phyloP scores from a whole-genome alignment of 805 yeast genomes.

The Scheffersomyces ergatensis region DNA sequence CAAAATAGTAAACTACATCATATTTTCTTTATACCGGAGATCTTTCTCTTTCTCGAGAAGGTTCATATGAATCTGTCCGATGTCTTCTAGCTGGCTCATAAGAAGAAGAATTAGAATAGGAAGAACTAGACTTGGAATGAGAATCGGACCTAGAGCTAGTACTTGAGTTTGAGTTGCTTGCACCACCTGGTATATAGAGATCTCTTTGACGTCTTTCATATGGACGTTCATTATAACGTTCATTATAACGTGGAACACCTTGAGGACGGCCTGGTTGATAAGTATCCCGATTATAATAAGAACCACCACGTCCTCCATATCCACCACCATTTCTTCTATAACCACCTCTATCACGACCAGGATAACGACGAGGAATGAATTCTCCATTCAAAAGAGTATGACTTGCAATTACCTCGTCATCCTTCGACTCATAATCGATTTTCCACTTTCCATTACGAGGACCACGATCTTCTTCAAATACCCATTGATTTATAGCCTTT shows the following conservation, averaged over 20 bases:
- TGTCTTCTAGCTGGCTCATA: constrained; percentile 9
- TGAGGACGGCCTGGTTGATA: constrained; percentile 4
- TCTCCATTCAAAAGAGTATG: constrained; percentile 16
- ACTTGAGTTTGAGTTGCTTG: too few relatives aligned
- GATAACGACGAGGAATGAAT: constrained; percentile 12
- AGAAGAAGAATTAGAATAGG: not conserved
- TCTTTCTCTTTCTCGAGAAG: constrained; percentile 5
- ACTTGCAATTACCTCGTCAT: constrained; percentile 22
- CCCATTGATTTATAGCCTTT: constrained; percentile 44
- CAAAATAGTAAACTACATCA: too few relatives aligned
- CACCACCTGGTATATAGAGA: not conserved
- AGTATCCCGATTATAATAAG: not conserved
- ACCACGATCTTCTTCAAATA: constrained; percentile 43
- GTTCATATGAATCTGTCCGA: constrained; percentile 10
- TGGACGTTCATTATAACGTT: constrained; percentile 7
- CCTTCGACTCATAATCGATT: constrained; percentile 31
- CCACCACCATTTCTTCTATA: constrained; percentile 2
- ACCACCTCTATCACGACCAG: constrained; percentile 4
- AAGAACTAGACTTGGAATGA: too few relatives aligned
- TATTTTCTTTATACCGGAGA: constrained; percentile 4
- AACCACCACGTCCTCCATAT: not conserved
- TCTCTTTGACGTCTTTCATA: constrained; percentile 1
- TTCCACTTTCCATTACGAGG: constrained; percentile 47
- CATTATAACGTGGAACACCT: constrained; percentile 1
- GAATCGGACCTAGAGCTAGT: too few relatives aligned